phyloP scores from a whole-genome alignment of 2,329 filamentous ascomycete genomes.

The Trichoderma breve region DNA sequence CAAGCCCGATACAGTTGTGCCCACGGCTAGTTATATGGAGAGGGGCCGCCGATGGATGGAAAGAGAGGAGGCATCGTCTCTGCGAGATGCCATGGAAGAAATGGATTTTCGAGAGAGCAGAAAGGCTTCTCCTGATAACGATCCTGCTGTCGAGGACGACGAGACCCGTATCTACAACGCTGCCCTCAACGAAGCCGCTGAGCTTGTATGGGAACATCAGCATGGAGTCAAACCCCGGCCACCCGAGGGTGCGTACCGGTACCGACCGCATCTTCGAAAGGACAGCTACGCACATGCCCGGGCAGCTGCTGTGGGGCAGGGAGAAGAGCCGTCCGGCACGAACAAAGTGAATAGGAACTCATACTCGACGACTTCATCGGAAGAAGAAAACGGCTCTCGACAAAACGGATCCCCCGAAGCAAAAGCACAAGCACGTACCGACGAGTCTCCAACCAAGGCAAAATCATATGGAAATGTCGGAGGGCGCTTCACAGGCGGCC shows the following conservation, averaged over 20 bases:
- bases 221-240: slow-evolving; percentile 53
- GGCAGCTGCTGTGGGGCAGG: slow-evolving; percentile 56
- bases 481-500: slow-evolving; percentile 43
- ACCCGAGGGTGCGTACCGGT: slow-evolving; percentile 64
- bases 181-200: slow-evolving; percentile 73
- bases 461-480: slow-evolving; percentile 45
- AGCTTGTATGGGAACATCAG: slow-evolving; percentile 75
- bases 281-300: slow-evolving; percentile 69
- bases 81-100: slow-evolving; percentile 71
- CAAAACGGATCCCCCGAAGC: slow-evolving; percentile 32
- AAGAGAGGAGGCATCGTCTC: slow-evolving; percentile 69
- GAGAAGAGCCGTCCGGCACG: slow-evolving; percentile 39
- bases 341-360: slow-evolving; percentile 5
- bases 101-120: slow-evolving; percentile 56
- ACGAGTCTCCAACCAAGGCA: slow-evolving; percentile 25
- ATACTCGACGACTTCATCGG: slow-evolving; percentile 48
- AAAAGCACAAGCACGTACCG: slow-evolving; percentile 22
- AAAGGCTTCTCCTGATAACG: slow-evolving; percentile 25
- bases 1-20: slow-evolving; percentile 60
- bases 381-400: slow-evolving; percentile 43
- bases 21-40: slow-evolving; percentile 69
- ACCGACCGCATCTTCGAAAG: slow-evolving; percentile 66
- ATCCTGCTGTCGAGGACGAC: slow-evolving; percentile 37
- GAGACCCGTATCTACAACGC: slow-evolving; percentile 67
- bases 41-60: slow-evolving; percentile 76